Conservation (phyloP, 345 rosid genomes). For the Arabidopsis suecica region DNA sequence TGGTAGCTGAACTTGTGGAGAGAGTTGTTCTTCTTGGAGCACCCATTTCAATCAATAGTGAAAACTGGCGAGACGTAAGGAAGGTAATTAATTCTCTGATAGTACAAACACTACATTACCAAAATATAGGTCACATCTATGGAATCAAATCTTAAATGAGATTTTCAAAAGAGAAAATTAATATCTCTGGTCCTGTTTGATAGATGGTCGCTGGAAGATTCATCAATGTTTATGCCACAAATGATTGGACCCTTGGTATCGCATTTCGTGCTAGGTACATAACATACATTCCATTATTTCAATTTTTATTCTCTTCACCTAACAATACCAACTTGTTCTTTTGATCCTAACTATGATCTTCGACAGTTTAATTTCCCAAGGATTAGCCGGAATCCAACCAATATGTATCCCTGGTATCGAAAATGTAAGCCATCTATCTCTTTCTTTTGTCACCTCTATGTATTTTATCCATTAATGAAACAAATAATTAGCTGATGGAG, state of each 20-base stretch:
- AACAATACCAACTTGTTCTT: not conserved
- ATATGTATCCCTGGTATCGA: constrained; percentile 75
- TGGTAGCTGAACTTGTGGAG: constrained; percentile 66
- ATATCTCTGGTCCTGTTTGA: not conserved
- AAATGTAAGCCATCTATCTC: constrained; percentile 60
- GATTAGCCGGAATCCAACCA: constrained; percentile 95
- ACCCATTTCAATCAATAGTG: constrained; percentile 56
- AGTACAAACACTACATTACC: not conserved
- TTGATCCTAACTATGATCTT: not conserved
- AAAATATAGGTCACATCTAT: constrained; percentile 17
- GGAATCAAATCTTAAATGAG: not conserved
- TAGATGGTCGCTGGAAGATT: constrained; percentile 99
- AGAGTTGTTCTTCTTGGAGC: constrained; percentile 37
- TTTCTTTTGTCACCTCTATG: constrained; percentile 3
- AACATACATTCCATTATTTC: not conserved
- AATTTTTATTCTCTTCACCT: not conserved
- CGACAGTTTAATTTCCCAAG: constrained; percentile 83
- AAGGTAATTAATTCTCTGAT: constrained; percentile 56
- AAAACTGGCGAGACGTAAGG: constrained; percentile 87
- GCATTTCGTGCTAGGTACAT: constrained; percentile 96
- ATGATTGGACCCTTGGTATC: constrained; percentile 94
- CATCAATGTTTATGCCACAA: constrained; percentile 83
- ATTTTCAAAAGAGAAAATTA: not conserved
- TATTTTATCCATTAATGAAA: not conserved
- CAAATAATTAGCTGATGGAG: constrained; percentile 12